A percentile compares a stretch with the other conserved stretches of the same genome.
phyloP scores from a whole-genome alignment of 2,329 filamentous ascomycete species.

The Cyphellophora europaea region DNA sequence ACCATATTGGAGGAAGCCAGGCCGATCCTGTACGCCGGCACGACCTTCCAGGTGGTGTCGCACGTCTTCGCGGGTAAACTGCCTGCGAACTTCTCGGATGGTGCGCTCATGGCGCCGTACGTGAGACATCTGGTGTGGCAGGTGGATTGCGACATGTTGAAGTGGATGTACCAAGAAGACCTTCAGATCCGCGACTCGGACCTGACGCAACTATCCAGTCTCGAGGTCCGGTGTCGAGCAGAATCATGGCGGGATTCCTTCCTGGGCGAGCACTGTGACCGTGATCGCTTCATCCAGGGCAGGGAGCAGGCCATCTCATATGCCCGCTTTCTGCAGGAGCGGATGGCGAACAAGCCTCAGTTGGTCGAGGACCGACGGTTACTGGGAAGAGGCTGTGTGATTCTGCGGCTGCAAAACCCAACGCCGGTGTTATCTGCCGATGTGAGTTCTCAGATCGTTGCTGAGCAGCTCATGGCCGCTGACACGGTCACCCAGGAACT shows the following conservation, averaged over 20 bases:
- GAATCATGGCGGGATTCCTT: slow-evolving; percentile 16
- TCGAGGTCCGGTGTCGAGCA: slow-evolving; percentile 15
- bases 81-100: slow-evolving; percentile 8
- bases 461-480: too few relatives aligned
- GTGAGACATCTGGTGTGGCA: slow-evolving; percentile 16
- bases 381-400: slow-evolving; percentile 12
- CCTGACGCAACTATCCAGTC: slow-evolving; percentile 6
- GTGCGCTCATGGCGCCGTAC: slow-evolving; percentile 7
- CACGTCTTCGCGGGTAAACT: slow-evolving; percentile 14
- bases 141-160: slow-evolving; percentile 17
- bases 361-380: slow-evolving; percentile 13
- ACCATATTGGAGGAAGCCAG: slow-evolving; percentile 13
- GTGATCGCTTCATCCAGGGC: slow-evolving; percentile 13
- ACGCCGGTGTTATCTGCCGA: neutral
- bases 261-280: slow-evolving; percentile 16
- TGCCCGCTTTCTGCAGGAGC: slow-evolving; percentile 9
- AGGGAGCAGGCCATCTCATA: slow-evolving; percentile 12
- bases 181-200: slow-evolving; percentile 6
- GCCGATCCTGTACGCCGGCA: slow-evolving; percentile 15
- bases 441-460: too few relatives aligned
- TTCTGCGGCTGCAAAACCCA: slow-evolving; percentile 8
- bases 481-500: too few relatives aligned
- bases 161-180: slow-evolving; percentile 10
- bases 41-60: slow-evolving; percentile 12
- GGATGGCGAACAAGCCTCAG: slow-evolving; percentile 8